A percentile compares a stretch with the other conserved stretches of the same genome.
Evolutionary conservation across 2,329 filamentous ascomycete genomes (phyloP).

Genomic region (Scortechinia acanthostroma): DNA sequence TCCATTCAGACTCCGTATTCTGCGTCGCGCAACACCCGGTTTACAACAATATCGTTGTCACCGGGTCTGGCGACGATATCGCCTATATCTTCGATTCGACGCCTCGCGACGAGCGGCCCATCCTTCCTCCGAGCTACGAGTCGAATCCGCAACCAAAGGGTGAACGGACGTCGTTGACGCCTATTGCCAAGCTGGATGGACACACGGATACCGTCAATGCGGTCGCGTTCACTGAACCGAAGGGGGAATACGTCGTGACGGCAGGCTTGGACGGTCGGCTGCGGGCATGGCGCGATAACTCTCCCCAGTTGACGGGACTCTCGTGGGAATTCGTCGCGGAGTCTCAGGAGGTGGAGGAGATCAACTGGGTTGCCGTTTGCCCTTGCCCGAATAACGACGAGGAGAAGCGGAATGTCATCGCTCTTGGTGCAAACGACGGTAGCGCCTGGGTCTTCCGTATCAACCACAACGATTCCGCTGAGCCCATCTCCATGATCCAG

Average conservation of each 20-base stretch:
- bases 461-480: constrained; percentile 35
- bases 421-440: constrained; percentile 63
- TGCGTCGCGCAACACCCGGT: constrained; percentile 66
- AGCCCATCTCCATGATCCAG: constrained; percentile 56
- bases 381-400: constrained; percentile 30
- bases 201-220: constrained; percentile 67
- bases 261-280: constrained; percentile 63
- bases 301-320: constrained; percentile 22
- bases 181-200: constrained; percentile 52
- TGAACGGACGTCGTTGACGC: constrained; percentile 40
- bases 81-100: constrained; percentile 63
- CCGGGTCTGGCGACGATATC: constrained; percentile 51
- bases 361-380: constrained; percentile 62
- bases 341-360: constrained; percentile 67
- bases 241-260: constrained; percentile 58
- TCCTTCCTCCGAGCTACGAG: constrained; percentile 49
- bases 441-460: constrained; percentile 68
- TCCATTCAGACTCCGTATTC: constrained; percentile 64
- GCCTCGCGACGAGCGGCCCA: constrained; percentile 29
- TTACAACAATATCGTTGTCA: constrained; percentile 53
- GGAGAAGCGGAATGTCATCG: constrained; percentile 54
- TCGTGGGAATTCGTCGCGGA: constrained; percentile 51
- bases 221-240: constrained; percentile 55
- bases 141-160: constrained; percentile 40
- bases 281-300: constrained; percentile 39